Percentiles rank a stretch among this genome's conserved stretches.
phyloP scores from a whole-genome alignment of 2,329 filamentous ascomycete genomes.

The Sporothrix humicola region DNA sequence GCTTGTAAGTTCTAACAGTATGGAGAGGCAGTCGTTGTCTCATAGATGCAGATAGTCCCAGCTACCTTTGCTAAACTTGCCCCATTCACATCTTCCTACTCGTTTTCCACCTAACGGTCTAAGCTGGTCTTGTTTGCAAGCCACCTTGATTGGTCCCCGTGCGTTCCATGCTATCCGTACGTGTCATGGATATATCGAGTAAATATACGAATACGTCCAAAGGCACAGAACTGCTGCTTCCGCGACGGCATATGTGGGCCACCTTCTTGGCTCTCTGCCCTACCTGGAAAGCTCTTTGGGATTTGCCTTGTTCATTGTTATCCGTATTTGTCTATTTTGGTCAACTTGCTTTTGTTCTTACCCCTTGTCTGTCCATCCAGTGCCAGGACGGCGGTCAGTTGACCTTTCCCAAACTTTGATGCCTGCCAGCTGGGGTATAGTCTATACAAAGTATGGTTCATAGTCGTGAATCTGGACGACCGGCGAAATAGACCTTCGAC shows the following conservation, averaged over 20 bases:
- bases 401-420: not conserved
- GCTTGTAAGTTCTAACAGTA: no score
- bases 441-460: not conserved
- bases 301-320: not conserved
- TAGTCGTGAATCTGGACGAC: slow-evolving; percentile 10
- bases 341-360: not conserved
- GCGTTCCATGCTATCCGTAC: no score
- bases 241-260: not conserved
- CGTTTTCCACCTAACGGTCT: no score
- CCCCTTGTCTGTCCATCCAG: not conserved
- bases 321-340: not conserved
- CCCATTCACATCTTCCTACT: no score
- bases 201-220: not conserved
- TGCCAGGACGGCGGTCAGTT: not conserved
- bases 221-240: no score
- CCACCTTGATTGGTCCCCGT: no score
- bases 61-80: no score
- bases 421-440: not conserved
- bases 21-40: no score
- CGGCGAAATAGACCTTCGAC: not conserved
- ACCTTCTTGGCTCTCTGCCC: not conserved
- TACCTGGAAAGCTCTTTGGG: not conserved
- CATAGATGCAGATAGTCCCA: no score
- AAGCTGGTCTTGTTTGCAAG: no score
- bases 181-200: no score